Conservation (phyloP, 2,329 filamentous ascomycete species). For the Phialophora macrospora region DNA sequence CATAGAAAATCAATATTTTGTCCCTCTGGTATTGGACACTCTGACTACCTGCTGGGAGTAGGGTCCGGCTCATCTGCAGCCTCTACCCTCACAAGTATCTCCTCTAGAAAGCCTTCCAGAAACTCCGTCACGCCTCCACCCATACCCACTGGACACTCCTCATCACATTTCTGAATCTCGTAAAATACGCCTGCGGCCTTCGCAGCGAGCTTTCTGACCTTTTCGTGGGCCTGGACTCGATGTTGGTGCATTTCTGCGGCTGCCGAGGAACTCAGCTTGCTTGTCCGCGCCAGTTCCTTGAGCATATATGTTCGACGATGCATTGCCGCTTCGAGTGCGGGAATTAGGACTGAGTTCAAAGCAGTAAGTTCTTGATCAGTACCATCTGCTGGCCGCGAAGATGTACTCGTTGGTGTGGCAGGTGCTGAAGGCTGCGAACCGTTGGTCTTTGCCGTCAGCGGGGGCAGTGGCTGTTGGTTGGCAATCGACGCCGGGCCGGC, state of each 20-base stretch:
- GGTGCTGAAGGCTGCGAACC: constrained; percentile 18
- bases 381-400: constrained; percentile 42
- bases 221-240: constrained; percentile 79
- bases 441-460: constrained; percentile 27
- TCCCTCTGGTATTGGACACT: background rate
- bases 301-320: constrained; percentile 71
- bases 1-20: constrained; percentile 10
- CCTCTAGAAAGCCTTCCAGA: constrained; percentile 88
- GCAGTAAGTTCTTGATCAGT: constrained; percentile 78
- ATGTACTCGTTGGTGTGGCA: constrained; percentile 42
- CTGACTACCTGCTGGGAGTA: constrained; percentile 27
- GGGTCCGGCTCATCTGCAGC: constrained; percentile 69
- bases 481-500: constrained; percentile 26
- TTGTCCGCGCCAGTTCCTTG: constrained; percentile 47
- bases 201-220: constrained; percentile 77
- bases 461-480: constrained; percentile 33
- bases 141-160: constrained; percentile 87
- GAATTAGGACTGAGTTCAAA: constrained; percentile 87
- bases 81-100: constrained; percentile 90
- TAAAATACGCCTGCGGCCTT: constrained; percentile 83
- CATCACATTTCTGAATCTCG: constrained; percentile 89
- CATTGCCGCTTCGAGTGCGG: constrained; percentile 87
- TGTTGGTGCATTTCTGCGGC: constrained; percentile 60
- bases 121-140: constrained; percentile 87
- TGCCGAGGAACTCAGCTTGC: constrained; percentile 42